Conservation (phyloP, 2,329 filamentous ascomycete species). For the Aspergillus hortae region DNA sequence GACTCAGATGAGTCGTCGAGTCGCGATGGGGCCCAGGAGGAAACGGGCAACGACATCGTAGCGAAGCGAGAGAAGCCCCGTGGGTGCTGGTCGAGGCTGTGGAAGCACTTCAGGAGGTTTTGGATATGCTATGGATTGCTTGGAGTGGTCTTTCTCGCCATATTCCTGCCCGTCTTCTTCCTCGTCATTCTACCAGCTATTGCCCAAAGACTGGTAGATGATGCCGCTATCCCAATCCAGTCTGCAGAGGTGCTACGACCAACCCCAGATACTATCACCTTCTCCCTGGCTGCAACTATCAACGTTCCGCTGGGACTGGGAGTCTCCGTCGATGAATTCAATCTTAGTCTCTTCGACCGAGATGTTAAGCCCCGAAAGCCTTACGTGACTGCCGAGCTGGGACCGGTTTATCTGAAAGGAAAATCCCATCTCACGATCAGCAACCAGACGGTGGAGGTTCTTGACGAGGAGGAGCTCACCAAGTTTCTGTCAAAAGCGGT, state of each 20-base stretch:
- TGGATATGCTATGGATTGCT: constrained; percentile 19
- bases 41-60: constrained; percentile 1
- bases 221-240: constrained; percentile 20
- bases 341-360: constrained; percentile 42
- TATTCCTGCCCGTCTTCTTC: constrained; percentile 24
- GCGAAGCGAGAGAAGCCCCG: neutral
- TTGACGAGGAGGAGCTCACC: constrained; percentile 39
- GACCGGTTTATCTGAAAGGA: constrained; percentile 15
- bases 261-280: constrained; percentile 14
- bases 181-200: constrained; percentile 21
- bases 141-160: constrained; percentile 18
- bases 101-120: constrained; percentile 16
- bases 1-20: neutral
- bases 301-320: constrained; percentile 13
- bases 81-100: neutral
- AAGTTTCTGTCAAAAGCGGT: constrained; percentile 42
- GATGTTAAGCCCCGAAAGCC: constrained; percentile 23
- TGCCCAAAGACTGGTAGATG: constrained; percentile 20
- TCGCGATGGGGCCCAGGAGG: constrained; percentile 7
- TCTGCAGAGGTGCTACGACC: constrained; percentile 17
- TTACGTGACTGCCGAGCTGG: constrained; percentile 15
- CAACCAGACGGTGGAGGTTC: constrained; percentile 34
- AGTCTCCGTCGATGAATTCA: constrained; percentile 29
- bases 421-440: constrained; percentile 33
- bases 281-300: constrained; percentile 18